A percentile compares a stretch with the other conserved stretches of the same genome.
phyloP scores from a whole-genome alignment of 768 basidiomycete genomes.

The Phallus indusiatus region DNA sequence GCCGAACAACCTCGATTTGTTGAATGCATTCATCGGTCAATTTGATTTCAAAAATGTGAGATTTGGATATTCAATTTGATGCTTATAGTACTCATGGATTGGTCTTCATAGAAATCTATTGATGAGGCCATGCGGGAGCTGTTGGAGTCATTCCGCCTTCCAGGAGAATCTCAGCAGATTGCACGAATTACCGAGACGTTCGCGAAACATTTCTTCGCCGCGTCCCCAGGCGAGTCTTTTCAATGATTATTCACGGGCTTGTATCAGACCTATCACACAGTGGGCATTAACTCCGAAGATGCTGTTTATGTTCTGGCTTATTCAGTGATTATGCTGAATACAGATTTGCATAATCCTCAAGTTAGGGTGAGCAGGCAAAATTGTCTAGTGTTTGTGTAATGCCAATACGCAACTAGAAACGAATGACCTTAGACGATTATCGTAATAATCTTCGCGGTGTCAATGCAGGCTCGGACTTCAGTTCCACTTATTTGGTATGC shows the following conservation, averaged over 20 bases:
- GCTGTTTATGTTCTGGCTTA: slow-evolving; percentile 90
- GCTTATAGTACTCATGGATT: background rate
- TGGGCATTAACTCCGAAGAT: slow-evolving; percentile 84
- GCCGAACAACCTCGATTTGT: slow-evolving; percentile 74
- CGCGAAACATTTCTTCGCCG: slow-evolving; percentile 82
- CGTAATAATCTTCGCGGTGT: slow-evolving; percentile 86
- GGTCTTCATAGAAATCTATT: slow-evolving; percentile 64
- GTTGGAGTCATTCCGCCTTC: slow-evolving; percentile 86
- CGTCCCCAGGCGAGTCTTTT: slow-evolving; percentile 54
- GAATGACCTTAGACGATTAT: slow-evolving; percentile 96
- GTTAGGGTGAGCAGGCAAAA: slow-evolving; percentile 48
- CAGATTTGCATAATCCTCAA: slow-evolving; percentile 93
- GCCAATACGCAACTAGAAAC: slow-evolving; percentile 56
- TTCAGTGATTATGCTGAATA: slow-evolving; percentile 97
- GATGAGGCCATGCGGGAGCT: slow-evolving; percentile 95
- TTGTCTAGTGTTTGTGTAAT: background rate
- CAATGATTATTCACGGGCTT: background rate
- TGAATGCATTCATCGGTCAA: slow-evolving; percentile 78
- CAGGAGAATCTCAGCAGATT: slow-evolving; percentile 94
- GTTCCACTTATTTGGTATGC: slow-evolving; percentile 73
- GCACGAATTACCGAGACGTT: slow-evolving; percentile 90
- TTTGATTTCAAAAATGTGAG: slow-evolving; percentile 86
- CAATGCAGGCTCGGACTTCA: slow-evolving; percentile 78
- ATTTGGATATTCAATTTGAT: slow-evolving; percentile 8
- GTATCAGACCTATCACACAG: slow-evolving; percentile 27